These are phyloP conservation scores for Daldinia sp. DNA, from an alignment of 2,329 filamentous ascomycete genomes.

Conservation along the genomic window DNA sequence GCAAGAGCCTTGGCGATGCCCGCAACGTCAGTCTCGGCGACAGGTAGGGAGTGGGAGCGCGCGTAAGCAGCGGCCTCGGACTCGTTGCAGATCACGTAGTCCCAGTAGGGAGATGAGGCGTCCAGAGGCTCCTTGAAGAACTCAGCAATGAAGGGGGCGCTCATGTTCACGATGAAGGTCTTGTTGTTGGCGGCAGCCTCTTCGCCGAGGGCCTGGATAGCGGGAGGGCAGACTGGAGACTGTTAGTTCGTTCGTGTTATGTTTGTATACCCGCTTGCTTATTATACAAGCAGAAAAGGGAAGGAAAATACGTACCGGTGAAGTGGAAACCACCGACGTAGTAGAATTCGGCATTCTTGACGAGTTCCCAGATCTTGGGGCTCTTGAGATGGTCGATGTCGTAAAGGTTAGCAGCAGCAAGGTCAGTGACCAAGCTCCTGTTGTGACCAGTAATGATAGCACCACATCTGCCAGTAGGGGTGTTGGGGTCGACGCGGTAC, in stretches of 20 bases:
- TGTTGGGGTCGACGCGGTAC: constrained; percentile 88
- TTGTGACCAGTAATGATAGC: constrained; percentile 97
- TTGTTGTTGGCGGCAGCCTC: constrained; percentile 93
- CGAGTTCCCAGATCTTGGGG: constrained; percentile 90
- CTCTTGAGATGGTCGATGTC: constrained; percentile 92
- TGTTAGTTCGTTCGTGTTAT: neutral
- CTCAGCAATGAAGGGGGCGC: constrained; percentile 93
- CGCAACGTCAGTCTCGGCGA: constrained; percentile 63
- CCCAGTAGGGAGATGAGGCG: constrained; percentile 88
- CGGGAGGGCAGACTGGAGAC: constrained; percentile 80
- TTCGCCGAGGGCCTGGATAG: constrained; percentile 89
- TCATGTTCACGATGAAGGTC: constrained; percentile 89
- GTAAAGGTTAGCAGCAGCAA: constrained; percentile 97
- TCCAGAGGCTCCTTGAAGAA: constrained; percentile 98
- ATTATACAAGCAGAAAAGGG: constrained; percentile 5
- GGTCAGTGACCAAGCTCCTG: constrained; percentile 93
- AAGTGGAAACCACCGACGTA: constrained; percentile 98
- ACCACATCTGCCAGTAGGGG: constrained; percentile 92
- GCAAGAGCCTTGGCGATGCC: constrained; percentile 89
- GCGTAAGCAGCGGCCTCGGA: constrained; percentile 91
- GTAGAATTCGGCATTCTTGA: constrained; percentile 87
- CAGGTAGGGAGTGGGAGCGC: constrained; percentile 66
- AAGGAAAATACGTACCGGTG: constrained; percentile 64
- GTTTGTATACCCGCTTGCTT: neutral
- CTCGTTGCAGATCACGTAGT: constrained; percentile 98